phyloP scores from a whole-genome alignment of 148 eudicot genomes.

The Silene latifolia region DNA sequence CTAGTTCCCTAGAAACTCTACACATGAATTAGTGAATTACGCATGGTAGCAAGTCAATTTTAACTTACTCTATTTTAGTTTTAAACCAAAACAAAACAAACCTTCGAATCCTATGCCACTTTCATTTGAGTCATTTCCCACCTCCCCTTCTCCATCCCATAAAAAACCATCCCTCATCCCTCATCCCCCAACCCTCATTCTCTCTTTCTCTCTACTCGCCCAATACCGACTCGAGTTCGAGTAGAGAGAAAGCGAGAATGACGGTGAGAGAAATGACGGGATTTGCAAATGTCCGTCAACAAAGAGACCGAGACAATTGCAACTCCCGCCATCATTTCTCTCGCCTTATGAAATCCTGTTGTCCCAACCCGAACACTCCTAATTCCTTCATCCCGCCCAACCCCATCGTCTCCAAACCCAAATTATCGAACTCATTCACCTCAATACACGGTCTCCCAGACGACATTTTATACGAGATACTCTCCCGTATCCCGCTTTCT shows the following conservation, averaged over 20 bases:
- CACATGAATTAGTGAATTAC: too few relatives aligned
- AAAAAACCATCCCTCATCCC: neutral
- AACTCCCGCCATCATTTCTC: conserved; percentile 65
- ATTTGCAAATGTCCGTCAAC: neutral
- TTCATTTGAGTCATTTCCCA: neutral
- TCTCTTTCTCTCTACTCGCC: neutral
- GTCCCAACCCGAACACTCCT: conserved; percentile 45
- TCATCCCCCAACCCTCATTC: neutral
- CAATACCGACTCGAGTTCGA: neutral
- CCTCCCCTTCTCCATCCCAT: neutral
- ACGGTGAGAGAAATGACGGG: conserved; percentile 10
- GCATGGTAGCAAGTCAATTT: too few relatives aligned
- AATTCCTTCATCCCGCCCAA: conserved; percentile 23
- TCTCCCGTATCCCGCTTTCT: conserved; percentile 50
- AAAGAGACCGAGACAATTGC: conserved; percentile 19
- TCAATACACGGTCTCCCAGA: conserved; percentile 60
- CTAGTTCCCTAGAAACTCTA: too few relatives aligned
- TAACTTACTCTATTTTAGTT: neutral
- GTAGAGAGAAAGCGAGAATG: neutral
- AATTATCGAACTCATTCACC: conserved; percentile 17
- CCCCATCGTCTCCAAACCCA: neutral
- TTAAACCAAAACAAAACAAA: neutral
- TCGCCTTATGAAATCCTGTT: conserved; percentile 71
- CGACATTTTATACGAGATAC: conserved; percentile 60
- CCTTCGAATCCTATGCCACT: conserved; percentile 7